phyloP scores from a whole-genome alignment of 2,329 filamentous ascomycete genomes.

The Verticillium nubilum region DNA sequence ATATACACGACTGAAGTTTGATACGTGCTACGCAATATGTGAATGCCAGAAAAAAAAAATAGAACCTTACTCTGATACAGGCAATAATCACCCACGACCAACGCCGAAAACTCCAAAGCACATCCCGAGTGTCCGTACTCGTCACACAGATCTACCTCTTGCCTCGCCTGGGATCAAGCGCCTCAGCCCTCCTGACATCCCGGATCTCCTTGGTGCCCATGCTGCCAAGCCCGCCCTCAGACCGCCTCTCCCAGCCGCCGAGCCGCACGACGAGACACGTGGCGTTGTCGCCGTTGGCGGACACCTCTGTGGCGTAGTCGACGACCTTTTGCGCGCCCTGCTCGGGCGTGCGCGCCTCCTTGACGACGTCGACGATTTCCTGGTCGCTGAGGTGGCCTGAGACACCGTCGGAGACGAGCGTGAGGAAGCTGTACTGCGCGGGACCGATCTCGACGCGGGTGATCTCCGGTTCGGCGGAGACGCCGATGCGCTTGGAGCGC shows the following conservation, averaged over 20 bases:
- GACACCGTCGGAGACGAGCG: conserved; percentile 84
- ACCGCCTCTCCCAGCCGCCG: conserved; percentile 65
- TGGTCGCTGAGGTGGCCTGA: conserved; percentile 83
- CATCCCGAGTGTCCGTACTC: no score
- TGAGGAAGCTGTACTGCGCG: conserved; percentile 83
- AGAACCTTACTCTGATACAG: background rate
- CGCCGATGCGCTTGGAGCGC: conserved; percentile 82
- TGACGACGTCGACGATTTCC: conserved; percentile 93
- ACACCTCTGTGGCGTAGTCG: conserved; percentile 83
- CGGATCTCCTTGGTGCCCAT: conserved; percentile 88
- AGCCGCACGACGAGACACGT: conserved; percentile 63
- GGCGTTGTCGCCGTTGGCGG: conserved; percentile 59
- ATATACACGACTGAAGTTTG: background rate
- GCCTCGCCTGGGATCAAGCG: conserved; percentile 71
- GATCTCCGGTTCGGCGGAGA: conserved; percentile 90
- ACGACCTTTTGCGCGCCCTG: conserved; percentile 76
- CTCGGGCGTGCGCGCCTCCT: conserved; percentile 88
- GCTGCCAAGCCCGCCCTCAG: conserved; percentile 82
- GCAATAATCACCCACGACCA: no score
- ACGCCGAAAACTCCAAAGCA: no score
- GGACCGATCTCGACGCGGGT: conserved; percentile 71
- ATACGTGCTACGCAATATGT: background rate
- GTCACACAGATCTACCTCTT: conserved; percentile 31
- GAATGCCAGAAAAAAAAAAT: background rate
- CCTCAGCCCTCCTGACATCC: conserved; percentile 76